A percentile compares a stretch with the other conserved stretches of the same genome.
Conservation (phyloP, 192 early-diverging fungal genomes). For the Backusella westeae region DNA sequence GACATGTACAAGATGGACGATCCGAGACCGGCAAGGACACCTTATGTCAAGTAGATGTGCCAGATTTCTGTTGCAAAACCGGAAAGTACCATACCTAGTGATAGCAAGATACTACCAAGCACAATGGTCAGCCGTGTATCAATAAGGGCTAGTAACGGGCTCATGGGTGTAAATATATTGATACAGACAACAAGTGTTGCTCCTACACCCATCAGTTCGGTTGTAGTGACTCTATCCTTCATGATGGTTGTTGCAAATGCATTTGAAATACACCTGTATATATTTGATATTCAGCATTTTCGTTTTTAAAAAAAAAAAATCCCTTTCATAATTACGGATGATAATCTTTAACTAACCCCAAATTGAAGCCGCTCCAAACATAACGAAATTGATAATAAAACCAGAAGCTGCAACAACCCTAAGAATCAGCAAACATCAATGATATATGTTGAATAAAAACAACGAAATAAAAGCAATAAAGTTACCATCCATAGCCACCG, state of each 20-base stretch:
- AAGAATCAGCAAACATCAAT: too few species aligned
- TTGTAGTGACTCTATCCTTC: background rate
- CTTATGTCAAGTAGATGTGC: constrained; percentile 60
- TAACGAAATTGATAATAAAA: constrained; percentile 5
- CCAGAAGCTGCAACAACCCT: constrained; percentile 3
- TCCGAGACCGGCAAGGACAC: constrained; percentile 52
- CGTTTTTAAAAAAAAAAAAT: too few species aligned
- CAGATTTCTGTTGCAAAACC: constrained; percentile 42
- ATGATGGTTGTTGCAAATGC: background rate
- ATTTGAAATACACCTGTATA: constrained; percentile 24
- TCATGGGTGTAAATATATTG: constrained; percentile 16
- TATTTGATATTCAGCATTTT: background rate
- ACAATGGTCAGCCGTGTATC: constrained; percentile 6
- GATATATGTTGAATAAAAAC: too few species aligned
- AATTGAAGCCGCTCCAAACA: constrained; percentile 11
- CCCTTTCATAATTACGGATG: background rate
- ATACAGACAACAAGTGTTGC: background rate
- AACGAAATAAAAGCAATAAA: background rate
- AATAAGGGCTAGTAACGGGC: background rate
- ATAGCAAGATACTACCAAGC: constrained; percentile 14
- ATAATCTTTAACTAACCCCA: background rate
- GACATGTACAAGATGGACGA: constrained; percentile 28
- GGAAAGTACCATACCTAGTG: constrained; percentile 20
- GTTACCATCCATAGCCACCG: constrained; percentile 18
- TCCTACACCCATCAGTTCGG: constrained; percentile 21